Base-by-base conservation (phyloP, 1,284 basidiomycete species). In the Moesziomyces parantarcticus region DNA sequence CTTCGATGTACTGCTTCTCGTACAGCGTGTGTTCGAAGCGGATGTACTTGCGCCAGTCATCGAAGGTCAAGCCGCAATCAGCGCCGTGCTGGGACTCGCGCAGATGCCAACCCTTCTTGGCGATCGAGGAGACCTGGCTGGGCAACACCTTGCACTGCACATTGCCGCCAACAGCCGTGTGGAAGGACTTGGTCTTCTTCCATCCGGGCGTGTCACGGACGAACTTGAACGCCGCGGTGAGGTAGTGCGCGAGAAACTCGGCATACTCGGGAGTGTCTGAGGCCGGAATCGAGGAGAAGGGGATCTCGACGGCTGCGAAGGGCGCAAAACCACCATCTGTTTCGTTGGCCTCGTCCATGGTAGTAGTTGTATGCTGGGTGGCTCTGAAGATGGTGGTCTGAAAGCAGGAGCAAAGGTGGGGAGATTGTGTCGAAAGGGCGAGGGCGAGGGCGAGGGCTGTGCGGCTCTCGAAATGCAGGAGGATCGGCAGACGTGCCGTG, bases 31-130 rank as follows among this genome's bases (percentile, higher is more conserved):
- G 80, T 23, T 78, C 50, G 34, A 75, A 52, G 11, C 74, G 53
- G 5, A 79, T 59, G 7, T 78, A 78, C 3, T 61, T 53, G 7
- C 60, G 50, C 40, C 79, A 80, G 49, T 66, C 72, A 1, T 78
- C 67, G 48, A 63, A 82, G 10, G 46, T 52, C 32, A 79, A 26
- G 7, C 61, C 69, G 51, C 47, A 56, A 5, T 67, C 63, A 7
- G 65, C 21, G 3, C 43, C 53, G 42, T 77, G 79, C n/a, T 61
- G 46, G 1, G 58, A 67, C 42, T 72, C 61, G 20, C 78, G 64
- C 48, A 75, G 58, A 48, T 81, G 79, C 79, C 79, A 81, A 7
- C 55, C 71, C 45, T 66, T 66, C 60, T 70, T 75, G 39, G 51
- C 61, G 23, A 77, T 32, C 40, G 58, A 26, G 46, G 53, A 16